Percentiles rank a stretch among this genome's conserved stretches.
These are phyloP conservation scores for Closterium sp. DNA, from an alignment of 139 green algal genomes.

Conservation along the genomic window DNA sequence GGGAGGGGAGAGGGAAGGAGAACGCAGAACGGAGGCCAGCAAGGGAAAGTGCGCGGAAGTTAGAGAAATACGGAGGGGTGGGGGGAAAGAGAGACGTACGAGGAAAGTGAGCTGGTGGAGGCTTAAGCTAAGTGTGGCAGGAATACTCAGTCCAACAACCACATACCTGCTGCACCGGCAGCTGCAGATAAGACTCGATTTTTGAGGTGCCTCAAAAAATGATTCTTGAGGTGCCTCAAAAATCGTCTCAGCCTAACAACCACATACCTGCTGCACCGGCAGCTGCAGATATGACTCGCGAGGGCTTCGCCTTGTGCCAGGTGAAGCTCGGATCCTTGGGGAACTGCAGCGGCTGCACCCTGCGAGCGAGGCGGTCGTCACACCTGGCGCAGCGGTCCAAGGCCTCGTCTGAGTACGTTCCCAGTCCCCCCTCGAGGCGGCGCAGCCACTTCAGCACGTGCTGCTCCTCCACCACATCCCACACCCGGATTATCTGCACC, in stretches of 20 bases:
- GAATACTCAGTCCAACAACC: neutral
- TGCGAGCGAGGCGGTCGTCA: neutral
- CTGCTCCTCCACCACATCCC: neutral
- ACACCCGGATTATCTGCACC: neutral
- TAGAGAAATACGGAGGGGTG: no score
- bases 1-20: no score
- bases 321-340: neutral
- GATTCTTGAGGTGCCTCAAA: no score
- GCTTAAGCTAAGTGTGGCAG: no score
- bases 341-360: neutral
- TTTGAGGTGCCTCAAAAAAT: no score
- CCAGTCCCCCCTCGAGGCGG: neutral
- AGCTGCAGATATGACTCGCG: neutral
- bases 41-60: no score
- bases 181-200: neutral
- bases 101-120: no score
- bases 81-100: no score
- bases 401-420: neutral
- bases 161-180: neutral
- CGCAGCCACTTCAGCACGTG: neutral
- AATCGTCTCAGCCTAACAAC: neutral
- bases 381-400: neutral
- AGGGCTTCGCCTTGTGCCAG: neutral
- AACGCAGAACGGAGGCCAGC: neutral
- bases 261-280: neutral